Percentiles rank a stretch among this genome's conserved stretches.
These are phyloP conservation scores for Moesziomyces sp. DNA, from an alignment of 1,284 basidiomycete genomes.

Conservation along the genomic window DNA sequence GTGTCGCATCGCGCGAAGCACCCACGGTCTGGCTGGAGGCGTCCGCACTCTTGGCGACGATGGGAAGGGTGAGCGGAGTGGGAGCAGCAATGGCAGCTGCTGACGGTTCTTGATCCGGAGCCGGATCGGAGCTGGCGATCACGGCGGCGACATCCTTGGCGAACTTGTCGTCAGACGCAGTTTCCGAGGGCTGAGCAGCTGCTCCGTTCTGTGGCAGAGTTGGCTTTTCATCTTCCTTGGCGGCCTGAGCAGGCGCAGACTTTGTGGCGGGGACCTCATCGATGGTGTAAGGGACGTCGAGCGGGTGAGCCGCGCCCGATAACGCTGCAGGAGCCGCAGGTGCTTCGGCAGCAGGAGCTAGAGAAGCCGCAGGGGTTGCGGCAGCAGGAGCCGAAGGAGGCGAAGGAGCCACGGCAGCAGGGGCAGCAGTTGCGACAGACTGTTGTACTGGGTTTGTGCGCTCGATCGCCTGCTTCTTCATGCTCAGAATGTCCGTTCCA, in stretches of 20 bases:
- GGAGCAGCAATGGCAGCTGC: conserved; percentile 14
- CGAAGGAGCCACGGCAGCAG: neutral
- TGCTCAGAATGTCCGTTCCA: conserved; percentile 15
- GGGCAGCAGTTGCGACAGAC: neutral
- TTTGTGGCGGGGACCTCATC: neutral
- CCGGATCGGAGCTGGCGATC: conserved; percentile 11
- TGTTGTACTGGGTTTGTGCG: neutral
- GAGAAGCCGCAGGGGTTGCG: neutral
- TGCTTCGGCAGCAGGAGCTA: too few species aligned
- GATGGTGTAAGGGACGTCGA: conserved; percentile 4
- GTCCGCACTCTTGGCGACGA: conserved; percentile 9
- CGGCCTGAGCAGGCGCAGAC: too few species aligned
- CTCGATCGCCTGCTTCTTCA: conserved; percentile 20
- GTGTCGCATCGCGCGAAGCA: conserved; percentile 1
- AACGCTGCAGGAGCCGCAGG: neutral
- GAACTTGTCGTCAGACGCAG: conserved; percentile 1
- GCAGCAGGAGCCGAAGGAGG: too few species aligned
- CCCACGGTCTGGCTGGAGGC: neutral
- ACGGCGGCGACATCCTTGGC: conserved; percentile 16
- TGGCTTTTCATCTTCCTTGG: too few species aligned
- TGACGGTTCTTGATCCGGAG: conserved; percentile 1
- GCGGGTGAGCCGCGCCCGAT: neutral
- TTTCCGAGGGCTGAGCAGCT: too few species aligned
- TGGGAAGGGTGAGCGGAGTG: conserved; percentile 6
- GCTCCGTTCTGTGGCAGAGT: too few species aligned